Conservation (phyloP, 805 yeast genomes). For the Kodamaea sagamina region DNA sequence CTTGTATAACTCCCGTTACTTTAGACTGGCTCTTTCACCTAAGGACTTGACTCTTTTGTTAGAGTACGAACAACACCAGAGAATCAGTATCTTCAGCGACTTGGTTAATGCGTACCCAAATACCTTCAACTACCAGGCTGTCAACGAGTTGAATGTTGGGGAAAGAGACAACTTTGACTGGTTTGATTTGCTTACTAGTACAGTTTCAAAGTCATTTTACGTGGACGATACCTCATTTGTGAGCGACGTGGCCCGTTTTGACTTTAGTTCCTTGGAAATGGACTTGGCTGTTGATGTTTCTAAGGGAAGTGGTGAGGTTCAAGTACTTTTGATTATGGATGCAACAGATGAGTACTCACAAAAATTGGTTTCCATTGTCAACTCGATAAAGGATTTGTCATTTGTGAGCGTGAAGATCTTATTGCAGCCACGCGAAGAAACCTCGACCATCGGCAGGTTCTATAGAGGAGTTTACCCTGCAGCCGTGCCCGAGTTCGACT, state of each 20-base stretch:
- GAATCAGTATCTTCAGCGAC: conserved; percentile 38
- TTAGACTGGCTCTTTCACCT: conserved; percentile 28
- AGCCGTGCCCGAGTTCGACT: conserved; percentile 30
- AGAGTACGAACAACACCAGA: conserved; percentile 48
- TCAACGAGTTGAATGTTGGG: conserved; percentile 21
- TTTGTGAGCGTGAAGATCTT: conserved; percentile 56
- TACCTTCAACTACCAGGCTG: conserved; percentile 20
- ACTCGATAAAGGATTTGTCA: conserved; percentile 42
- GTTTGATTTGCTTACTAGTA: conserved; percentile 49
- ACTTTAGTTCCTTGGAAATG: conserved; percentile 37
- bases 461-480: conserved; percentile 50
- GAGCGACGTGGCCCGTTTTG: conserved; percentile 48
- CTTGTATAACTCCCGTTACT: conserved; percentile 57
- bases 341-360: conserved; percentile 76
- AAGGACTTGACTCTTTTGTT: conserved; percentile 40
- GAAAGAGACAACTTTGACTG: conserved; percentile 37
- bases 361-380: conserved; percentile 49
- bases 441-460: conserved; percentile 56
- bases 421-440: conserved; percentile 57
- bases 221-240: conserved; percentile 42
- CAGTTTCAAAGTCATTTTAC: conserved; percentile 47
- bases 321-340: conserved; percentile 63
- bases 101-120: conserved; percentile 31
- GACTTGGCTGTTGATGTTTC: conserved; percentile 30
- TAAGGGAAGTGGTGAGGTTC: conserved; percentile 41